phyloP scores from a whole-genome alignment of 345 rosid species.

The Eucalyptus lansdowneana region DNA sequence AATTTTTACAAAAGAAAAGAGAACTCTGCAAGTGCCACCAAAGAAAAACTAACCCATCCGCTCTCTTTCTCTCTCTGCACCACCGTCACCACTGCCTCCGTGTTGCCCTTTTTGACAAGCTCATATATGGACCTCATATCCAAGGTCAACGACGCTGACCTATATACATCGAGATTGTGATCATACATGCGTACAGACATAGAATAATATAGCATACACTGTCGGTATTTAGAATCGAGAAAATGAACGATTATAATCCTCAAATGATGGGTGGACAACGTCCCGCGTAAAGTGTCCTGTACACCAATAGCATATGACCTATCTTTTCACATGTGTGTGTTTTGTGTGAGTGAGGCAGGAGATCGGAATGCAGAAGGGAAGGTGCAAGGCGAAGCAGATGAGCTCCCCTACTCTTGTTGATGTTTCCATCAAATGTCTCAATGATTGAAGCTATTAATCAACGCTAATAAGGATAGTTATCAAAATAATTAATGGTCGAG shows the following conservation, averaged over 20 bases:
- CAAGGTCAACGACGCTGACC: neutral
- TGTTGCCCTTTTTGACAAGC: neutral
- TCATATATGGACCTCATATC: neutral
- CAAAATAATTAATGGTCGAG: neutral
- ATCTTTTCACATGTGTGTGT: neutral
- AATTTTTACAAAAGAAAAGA: neutral
- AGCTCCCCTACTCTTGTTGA: neutral
- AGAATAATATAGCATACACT: neutral
- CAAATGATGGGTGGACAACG: neutral
- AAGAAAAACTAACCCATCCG: neutral
- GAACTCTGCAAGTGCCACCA: neutral
- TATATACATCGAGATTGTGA: neutral
- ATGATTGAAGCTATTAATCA: neutral
- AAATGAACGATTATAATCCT: neutral
- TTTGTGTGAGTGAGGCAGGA: neutral
- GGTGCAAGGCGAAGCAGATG: neutral
- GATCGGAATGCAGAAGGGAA: neutral
- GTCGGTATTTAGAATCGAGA: neutral
- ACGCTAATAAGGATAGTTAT: neutral
- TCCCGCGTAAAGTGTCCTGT: neutral
- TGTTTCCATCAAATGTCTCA: neutral
- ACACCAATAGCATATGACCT: neutral
- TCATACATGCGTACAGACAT: neutral
- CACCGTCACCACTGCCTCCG: neutral
- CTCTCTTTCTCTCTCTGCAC: neutral